A percentile compares a stretch with the other conserved stretches of the same genome.
These are phyloP conservation scores for Alternaria infectoria DNA, from an alignment of 2,329 filamentous ascomycete genomes.

Conservation along the genomic window DNA sequence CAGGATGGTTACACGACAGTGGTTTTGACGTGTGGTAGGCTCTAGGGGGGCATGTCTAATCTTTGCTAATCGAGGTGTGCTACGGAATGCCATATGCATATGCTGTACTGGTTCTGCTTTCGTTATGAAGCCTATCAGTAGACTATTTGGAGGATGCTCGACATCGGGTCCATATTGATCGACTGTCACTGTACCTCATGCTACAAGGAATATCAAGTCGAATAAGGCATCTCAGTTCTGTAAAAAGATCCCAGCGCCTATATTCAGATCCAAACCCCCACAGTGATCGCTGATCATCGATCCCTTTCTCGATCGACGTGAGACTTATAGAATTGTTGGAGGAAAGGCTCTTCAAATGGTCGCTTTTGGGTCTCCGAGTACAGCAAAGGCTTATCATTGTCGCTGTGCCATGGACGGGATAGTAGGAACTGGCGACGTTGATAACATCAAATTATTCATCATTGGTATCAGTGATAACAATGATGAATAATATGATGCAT, in stretches of 20 bases:
- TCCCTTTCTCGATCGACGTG: not conserved
- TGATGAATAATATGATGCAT: not conserved
- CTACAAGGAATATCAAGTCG: not conserved
- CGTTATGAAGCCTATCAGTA: not conserved
- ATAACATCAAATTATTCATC: not conserved
- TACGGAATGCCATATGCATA: not conserved
- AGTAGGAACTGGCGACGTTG: not conserved
- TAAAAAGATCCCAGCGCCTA: not conserved
- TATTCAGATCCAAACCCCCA: not conserved
- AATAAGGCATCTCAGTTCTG: not conserved
- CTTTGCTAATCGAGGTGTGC: not conserved
- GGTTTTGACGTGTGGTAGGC: not conserved
- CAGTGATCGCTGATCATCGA: not conserved
- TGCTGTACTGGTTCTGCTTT: not conserved
- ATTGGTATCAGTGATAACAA: not conserved
- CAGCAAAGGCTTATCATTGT: not conserved
- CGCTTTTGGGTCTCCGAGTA: not conserved
- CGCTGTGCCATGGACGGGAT: not conserved
- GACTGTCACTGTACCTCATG: not conserved
- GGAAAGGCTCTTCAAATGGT: not conserved
- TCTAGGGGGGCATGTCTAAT: not conserved
- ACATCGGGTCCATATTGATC: accelerated
- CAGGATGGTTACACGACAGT: not conserved
- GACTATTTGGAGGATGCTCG: not conserved
- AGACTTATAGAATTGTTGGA: not conserved